A percentile compares a stretch with the other conserved stretches of the same genome.
Evolutionary conservation across 2,329 filamentous ascomycete species (phyloP).

Genomic region (Fonsecaea pedrosoi): DNA sequence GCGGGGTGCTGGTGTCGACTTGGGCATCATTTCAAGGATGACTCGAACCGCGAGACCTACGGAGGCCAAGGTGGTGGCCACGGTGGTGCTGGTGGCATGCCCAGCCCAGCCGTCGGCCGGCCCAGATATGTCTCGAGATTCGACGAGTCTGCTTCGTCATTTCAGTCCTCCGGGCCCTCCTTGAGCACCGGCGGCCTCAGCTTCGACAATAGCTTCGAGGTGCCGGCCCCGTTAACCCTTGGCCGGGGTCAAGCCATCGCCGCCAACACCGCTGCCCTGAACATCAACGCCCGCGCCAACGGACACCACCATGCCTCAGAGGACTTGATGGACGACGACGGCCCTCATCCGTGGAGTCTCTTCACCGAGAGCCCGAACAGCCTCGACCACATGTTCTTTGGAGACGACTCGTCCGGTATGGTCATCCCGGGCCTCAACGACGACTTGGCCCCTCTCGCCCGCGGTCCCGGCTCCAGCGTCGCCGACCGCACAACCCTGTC

Average conservation of each 20-base stretch:
- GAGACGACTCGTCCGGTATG: slow-evolving; percentile 29
- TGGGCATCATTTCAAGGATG: slow-evolving; percentile 13
- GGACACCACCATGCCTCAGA: not conserved
- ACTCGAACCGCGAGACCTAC: slow-evolving; percentile 20
- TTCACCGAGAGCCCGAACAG: slow-evolving; percentile 17
- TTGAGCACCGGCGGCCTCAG: slow-evolving; percentile 4
- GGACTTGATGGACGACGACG: slow-evolving; percentile 13
- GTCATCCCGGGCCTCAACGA: slow-evolving; percentile 19
- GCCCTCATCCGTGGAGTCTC: slow-evolving; percentile 11
- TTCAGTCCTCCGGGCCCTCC: slow-evolving; percentile 14
- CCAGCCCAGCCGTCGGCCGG: slow-evolving; percentile 12
- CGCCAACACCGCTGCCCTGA: not conserved
- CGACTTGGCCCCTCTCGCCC: slow-evolving; percentile 14
- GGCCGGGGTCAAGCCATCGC: too few relatives aligned
- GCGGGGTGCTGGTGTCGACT: slow-evolving; percentile 21
- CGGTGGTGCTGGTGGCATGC: slow-evolving; percentile 6
- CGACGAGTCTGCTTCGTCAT: slow-evolving; percentile 12
- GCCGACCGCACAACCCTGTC: slow-evolving; percentile 19
- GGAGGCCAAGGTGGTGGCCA: slow-evolving; percentile 11
- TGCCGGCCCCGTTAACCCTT: not conserved
- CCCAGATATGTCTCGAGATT: slow-evolving; percentile 5
- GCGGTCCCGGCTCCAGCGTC: slow-evolving; percentile 3
- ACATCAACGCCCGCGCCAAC: not conserved
- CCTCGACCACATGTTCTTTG: slow-evolving; percentile 11
- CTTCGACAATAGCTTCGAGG: slow-evolving; percentile 27